Percentiles rank a stretch among this genome's conserved stretches.
phyloP scores from a whole-genome alignment of 768 basidiomycete genomes.

The Tylopilus sp. region DNA sequence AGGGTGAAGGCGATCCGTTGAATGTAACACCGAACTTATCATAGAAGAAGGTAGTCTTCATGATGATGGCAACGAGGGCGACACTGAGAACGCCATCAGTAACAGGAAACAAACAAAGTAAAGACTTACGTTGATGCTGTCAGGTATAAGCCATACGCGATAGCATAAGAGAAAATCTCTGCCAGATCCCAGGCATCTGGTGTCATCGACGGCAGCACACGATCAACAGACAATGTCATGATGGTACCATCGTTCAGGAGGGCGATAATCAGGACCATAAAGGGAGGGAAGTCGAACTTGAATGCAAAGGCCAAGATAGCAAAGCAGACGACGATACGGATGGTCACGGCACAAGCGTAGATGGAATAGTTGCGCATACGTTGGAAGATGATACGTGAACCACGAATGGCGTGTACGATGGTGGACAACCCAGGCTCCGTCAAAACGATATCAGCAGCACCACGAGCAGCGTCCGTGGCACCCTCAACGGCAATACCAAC shows the following conservation, averaged over 20 bases:
- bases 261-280: constrained; percentile 99
- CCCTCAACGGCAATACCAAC: constrained; percentile 99
- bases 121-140: constrained; percentile 80
- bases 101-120: constrained; percentile 3
- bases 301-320: constrained; percentile 93
- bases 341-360: constrained; percentile 93
- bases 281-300: constrained; percentile 98
- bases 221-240: constrained; percentile 96
- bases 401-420: constrained; percentile 97
- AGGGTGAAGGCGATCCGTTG: constrained; percentile 27
- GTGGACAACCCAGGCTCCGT: constrained; percentile 99
- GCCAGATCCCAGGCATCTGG: constrained; percentile 96
- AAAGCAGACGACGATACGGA: constrained; percentile 98
- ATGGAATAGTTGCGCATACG: constrained; percentile 99
- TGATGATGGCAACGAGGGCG: constrained; percentile 76
- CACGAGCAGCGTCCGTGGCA: constrained; percentile 97
- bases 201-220: constrained; percentile 87
- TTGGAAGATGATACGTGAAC: constrained; percentile 98
- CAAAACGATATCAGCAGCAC: constrained; percentile 96
- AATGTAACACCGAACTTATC: constrained; percentile 75
- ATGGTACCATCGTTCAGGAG: constrained; percentile 98
- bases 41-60: constrained; percentile 89
- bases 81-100: constrained; percentile 43
- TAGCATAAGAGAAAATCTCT: constrained; percentile 94
- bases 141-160: constrained; percentile 94